phyloP scores from a whole-genome alignment of 2,329 filamentous ascomycete species.

The Trichoderma gracile region DNA sequence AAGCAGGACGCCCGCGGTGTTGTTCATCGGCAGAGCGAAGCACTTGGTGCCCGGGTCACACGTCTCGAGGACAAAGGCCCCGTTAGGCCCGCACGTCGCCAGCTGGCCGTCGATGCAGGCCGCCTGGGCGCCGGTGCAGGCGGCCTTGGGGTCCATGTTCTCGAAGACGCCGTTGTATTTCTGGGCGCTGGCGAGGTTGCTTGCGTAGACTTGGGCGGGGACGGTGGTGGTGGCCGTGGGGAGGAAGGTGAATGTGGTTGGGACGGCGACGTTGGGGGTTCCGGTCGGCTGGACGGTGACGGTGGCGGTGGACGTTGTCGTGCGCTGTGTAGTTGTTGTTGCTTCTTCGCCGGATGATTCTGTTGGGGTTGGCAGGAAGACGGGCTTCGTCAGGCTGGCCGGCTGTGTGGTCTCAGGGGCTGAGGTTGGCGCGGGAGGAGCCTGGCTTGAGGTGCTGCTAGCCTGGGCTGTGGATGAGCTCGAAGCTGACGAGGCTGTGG shows the following conservation, averaged over 20 bases:
- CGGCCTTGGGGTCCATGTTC: constrained; percentile 46
- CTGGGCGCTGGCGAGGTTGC: constrained; percentile 48
- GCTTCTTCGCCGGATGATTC: background rate
- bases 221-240: constrained; percentile 45
- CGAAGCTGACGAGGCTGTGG: background rate
- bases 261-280: constrained; percentile 42
- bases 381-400: background rate
- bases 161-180: constrained; percentile 52
- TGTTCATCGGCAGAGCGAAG: constrained; percentile 57
- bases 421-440: background rate
- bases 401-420: background rate
- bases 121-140: constrained; percentile 49
- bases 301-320: constrained; percentile 25
- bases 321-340: constrained; percentile 18
- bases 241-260: constrained; percentile 44
- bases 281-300: constrained; percentile 40
- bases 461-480: background rate
- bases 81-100: constrained; percentile 47
- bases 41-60: constrained; percentile 46
- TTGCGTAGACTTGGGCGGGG: constrained; percentile 44
- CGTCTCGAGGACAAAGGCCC: constrained; percentile 45
- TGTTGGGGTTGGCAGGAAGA: background rate
- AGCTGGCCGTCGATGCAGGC: constrained; percentile 56
- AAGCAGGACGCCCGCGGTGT: constrained; percentile 49
- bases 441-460: background rate